Evolutionary conservation across 2,329 filamentous ascomycete genomes (phyloP), one percentile per base, ranked within the genome.

Genomic region (Dothidotthia symphoricarpi): DNA sequence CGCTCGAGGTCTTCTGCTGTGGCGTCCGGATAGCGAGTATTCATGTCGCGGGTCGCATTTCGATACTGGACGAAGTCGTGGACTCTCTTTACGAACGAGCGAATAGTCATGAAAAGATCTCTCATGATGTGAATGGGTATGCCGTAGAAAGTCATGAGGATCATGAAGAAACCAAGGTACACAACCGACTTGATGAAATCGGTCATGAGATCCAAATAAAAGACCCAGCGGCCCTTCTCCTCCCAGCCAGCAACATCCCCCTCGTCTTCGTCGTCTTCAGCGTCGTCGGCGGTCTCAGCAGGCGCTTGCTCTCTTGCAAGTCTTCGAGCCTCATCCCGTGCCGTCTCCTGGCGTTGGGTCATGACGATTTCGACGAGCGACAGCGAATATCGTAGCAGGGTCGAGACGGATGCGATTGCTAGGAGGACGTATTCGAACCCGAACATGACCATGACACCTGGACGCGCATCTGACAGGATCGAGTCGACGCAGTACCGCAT

Each of bases 391-490:
- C 90, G 82, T 37, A 82, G 74, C 2, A 80, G 77, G 0, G 89
- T 95, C 31, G 91, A 89, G 35, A 82, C 74, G 1, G 91, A 95
- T 34, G 83, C 83, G 8, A 94, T 84, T 2, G 82, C 77, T 43
- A 97, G 72, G 28, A 98, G 83, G 25, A 91, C 90, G 61, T 97
- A 97, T 66, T 98, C 93, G 56, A 98, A 98, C 5, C 94, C 82
- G 60, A 98, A 98, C 89, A 98, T 97, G 47, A 98, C 89, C 89
- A 97, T 98, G 86, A 98, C 97, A 42, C 94, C 93, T 0, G 91
- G 89, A n/a, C 86, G 78, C 2, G 91, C 88, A 62, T 94, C 83
- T 41, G 86, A 82, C 33, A 96, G 82, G 22, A 97, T 90, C 0
- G 85, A 88, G 17, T 82, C 80, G 45, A 95, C 76, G 41, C 86